Evolutionary conservation across 1,284 basidiomycete species (phyloP), one percentile per base, ranked within the genome.

Genomic region (Malassezia globosa): DNA sequence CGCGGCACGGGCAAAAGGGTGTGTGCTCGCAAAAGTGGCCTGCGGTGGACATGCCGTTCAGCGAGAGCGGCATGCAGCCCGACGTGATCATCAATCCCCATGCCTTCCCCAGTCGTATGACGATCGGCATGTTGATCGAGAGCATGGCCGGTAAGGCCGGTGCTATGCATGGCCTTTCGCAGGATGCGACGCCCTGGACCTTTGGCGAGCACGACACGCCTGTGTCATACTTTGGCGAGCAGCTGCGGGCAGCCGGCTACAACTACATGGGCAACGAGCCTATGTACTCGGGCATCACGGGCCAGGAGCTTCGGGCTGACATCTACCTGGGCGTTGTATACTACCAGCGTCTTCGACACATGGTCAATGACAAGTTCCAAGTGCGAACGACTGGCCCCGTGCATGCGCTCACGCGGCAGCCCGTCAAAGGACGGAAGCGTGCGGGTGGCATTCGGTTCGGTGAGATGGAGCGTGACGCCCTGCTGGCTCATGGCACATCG

Each of bases 301-400:
- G 94, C 18, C 80, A 96, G 74, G 94, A 97, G 76, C 95, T 99
- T 73, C 83, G 85, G 16, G 90, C 92, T 4, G 94, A 99, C 72
- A 99, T 99, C 67, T 97, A 97, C 75, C 80, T 97, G 55, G 94
- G 94, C 19, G 83, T 95, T 37, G 92, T 97, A 43, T 96, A 95
- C 76, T 99, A 99, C 75, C 94, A 99, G 73, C 84, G 94, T 54
- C 78, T 99, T 54, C 82, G 94, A 62, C 94, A 97, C 79, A 97
- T 97, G 94, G 94, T 99, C 46, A 79, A 95, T 64, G 94, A 99
- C 78, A 97, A 99, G 76, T 97, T 92, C 80, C 94, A 99, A 76
- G 90, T 96, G 29, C 83, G 94, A 63, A 96, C 94, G 23, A 96
- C 89, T 22, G 94, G 94, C 4, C 90, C 90, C 8, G 87, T 97